Base-by-base conservation (phyloP, 2,329 filamentous ascomycete species). In the Chaetomiaceae sp. region DNA sequence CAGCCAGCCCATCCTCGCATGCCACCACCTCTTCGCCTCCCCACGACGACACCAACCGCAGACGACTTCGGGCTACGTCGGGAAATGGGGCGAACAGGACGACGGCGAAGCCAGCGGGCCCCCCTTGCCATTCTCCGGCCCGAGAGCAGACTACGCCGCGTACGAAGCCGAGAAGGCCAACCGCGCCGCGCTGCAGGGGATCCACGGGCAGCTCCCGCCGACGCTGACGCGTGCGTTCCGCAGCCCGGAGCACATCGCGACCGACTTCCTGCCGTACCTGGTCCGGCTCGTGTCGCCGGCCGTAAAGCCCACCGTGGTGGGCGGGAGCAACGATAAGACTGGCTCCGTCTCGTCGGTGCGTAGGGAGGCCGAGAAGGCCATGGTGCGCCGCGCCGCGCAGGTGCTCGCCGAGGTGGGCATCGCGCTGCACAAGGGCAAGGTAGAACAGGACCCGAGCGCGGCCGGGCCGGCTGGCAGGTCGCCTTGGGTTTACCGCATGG, bases 401-500 rank as follows among this genome's bases (percentile, higher is more conserved):
- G 84, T 91, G 0, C 87, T 99, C 76, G 78, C 81, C n/a, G 88
- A 89, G 16, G 78, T 92, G 13, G 87, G 90, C 14, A 81, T 97
- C 14, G 77, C 79, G 2, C 86, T 97, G 65, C 87, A 95, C 58
- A 86, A 84, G 63, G 86, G 87, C 12, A 83, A 85, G 60, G 80
- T 97, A 38, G 90, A 95, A 62, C 76, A 76, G 12, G 85, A 87
- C 17, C 10, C 25, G 33, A 20, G 58, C 3, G 55, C 48, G 8
- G 53, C 59, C 31, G 77, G 78, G 7, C 67, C 75, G 5, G 73
- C 71, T 17, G 75, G 75, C 50, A 78, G 81, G 30, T 71, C 76
- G 16, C 77, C 82, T 59, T 97, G 84, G 78, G 85, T 95, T 8
- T 97, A 95, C 68, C 83, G 93, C 47, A 91, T 99, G 88, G 92